Base-by-base conservation (phyloP, 306 rosid species). In the Sechiopsis laciniata region DNA sequence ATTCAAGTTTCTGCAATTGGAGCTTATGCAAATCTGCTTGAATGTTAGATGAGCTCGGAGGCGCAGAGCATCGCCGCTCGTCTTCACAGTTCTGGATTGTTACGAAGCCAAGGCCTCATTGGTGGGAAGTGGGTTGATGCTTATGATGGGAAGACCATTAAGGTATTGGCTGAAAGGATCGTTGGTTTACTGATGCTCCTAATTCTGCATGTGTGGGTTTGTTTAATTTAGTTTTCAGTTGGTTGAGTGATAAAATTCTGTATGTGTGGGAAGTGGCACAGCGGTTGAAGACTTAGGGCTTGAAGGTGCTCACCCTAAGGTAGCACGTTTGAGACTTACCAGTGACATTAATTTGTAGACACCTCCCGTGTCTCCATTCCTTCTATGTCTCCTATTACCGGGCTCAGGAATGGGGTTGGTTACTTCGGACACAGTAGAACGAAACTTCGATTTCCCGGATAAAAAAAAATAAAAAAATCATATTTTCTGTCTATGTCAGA, bases 51-150 rank as follows among this genome's bases (percentile, higher is more conserved):
- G 56, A 88, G 82, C 75, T 82, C 57, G 80, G 88, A 89, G 40
- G 85, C 90, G 8, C 72, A 74, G 57, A 83, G 79, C 68, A 70
- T 85, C 70, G 79, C 87, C 60, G 72, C 92, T 75, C 88, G 80
- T 84, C 97, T 94, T 42, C 81, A 11, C 48, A 84, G 76, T 76
- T 80, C 91, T 55, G 99, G 95, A 40, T 78, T 94, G 55, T 75
- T 89, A 80, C 87, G 92, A 72, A 91, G 87, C 50, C 92, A 91
- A 82, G 99, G 95, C 72, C 99, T 94, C 68, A 88, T 94, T 74
- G 99, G 92, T 60, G 99, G 92, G 71, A 86, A 85, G 82, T 94
- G 99, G 99, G 73, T 66, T 13, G 95, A 94, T 80, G 88, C 99
- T 68, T 89, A 91, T 76, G 95, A 91, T 78, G 94, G 91, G 20